Base-by-base conservation (phyloP, 805 yeast genomes). In the Alloascoidea africana region DNA sequence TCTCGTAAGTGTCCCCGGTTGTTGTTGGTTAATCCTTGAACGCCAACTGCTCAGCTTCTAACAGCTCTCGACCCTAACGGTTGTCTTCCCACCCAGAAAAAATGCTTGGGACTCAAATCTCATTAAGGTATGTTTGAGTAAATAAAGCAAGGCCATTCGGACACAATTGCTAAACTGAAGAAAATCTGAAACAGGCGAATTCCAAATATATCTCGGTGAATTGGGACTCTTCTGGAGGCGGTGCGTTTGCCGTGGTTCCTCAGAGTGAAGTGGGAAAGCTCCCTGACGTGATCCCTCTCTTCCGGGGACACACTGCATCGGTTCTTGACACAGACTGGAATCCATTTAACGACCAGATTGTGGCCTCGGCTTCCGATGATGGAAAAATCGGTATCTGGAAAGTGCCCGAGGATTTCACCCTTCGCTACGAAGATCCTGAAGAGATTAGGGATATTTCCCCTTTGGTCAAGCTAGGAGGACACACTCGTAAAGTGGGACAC, bases 61-160 rank as follows among this genome's bases (percentile, higher is more conserved):
- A 13, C 16, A n/a, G 14, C 11, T 45, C 46, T 82, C 46, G 76
- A 73, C 50, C 71, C 79, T 40, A n/a, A n/a, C n/a, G n/a, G n/a
- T n/a, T n/a, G n/a, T n/a, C n/a, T n/a, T 23, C 30, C 30, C n/a
- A 23, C n/a, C n/a, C 30, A 82, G 94, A 46, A 77, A 83, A 52
- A 87, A 86, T 52, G 98, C 97, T 1, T 91, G 95, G 83, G 99
- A 91, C 58, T 82, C 95, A 37, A 89, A 89, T 56, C 66, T 91
- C 45, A 70, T 91, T 46, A 76, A 85, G 50, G 63, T 55, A 41
- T 2, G 56, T 45, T 4, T 36, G 4, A 16, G 15, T 33, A 33
- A 16, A 8, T 8, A 8, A 23, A 23, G n/a, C n/a, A 23, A n/a
- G 13, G n/a, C 8, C 30, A 23, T 23, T 23, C n/a, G 8, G n/a